phyloP scores from a whole-genome alignment of 495 filamentous ascomycete genomes.

The Hypoxylon lenormandii region DNA sequence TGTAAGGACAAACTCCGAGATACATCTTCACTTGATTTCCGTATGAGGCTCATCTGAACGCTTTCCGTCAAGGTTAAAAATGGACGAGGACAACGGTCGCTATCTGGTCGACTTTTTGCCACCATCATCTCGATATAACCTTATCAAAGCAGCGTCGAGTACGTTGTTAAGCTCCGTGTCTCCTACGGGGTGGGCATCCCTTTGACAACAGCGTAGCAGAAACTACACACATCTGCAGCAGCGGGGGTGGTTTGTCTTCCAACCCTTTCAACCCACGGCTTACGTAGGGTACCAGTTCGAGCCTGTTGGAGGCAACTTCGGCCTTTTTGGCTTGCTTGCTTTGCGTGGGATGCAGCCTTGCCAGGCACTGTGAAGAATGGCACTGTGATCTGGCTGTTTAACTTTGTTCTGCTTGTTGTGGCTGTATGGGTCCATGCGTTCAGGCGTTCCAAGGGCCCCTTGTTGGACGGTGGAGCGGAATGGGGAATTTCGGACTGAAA shows the following conservation, averaged over 20 bases:
- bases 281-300: constrained; percentile 25
- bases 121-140: constrained; percentile 5
- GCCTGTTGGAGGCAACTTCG: constrained; percentile 36
- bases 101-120: constrained; percentile 12
- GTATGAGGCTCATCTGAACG: constrained; percentile 15
- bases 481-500: constrained; percentile 38
- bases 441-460: constrained; percentile 21
- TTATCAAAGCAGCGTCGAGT: constrained; percentile 9
- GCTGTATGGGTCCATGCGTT: constrained; percentile 33
- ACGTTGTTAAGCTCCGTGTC: neutral
- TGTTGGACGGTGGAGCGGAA: constrained; percentile 28
- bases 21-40: constrained; percentile 1
- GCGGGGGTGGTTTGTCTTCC: constrained; percentile 20
- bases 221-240: constrained; percentile 31
- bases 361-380: constrained; percentile 35
- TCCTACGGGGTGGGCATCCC: constrained; percentile 4
- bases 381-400: constrained; percentile 45
- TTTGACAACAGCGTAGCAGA: constrained; percentile 42
- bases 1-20: constrained; percentile 21
- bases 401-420: neutral
- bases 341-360: constrained; percentile 41
- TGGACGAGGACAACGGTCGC: constrained; percentile 6
- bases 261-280: constrained; percentile 12
- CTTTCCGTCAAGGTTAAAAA: constrained; percentile 8
- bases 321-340: constrained; percentile 38